A percentile compares a stretch with the other conserved stretches of the same genome.
Evolutionary conservation across 1,139 yeast species (phyloP).

Genomic region (Geotrichum aggregatum): DNA sequence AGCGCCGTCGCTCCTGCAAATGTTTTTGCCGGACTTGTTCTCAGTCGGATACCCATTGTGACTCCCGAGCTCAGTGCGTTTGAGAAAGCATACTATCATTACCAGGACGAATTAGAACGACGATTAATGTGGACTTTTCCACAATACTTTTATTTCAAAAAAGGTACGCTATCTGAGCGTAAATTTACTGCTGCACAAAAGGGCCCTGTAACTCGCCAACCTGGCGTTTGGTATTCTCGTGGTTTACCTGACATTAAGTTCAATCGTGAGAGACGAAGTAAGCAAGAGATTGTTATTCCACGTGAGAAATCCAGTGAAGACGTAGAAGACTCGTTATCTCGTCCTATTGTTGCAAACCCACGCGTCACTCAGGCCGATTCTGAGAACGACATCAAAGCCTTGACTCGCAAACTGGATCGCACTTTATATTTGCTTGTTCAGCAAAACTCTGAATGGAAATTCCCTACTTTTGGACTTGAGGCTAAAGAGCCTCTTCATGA

Average conservation of each 20-base stretch:
- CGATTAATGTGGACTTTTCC: constrained; percentile 98
- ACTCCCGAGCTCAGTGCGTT: constrained; percentile 72
- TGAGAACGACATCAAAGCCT: constrained; percentile 54
- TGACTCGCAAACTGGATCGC: constrained; percentile 75
- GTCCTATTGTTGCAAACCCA: constrained; percentile 67
- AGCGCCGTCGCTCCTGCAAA: constrained; percentile 19
- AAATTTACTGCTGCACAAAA: constrained; percentile 70
- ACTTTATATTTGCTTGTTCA: constrained; percentile 72
- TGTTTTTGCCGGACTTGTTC: constrained; percentile 46
- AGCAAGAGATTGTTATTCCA: constrained; percentile 72
- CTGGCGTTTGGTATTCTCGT: constrained; percentile 70
- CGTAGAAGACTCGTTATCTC: constrained; percentile 49
- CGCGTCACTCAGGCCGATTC: constrained; percentile 76
- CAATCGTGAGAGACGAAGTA: constrained; percentile 80
- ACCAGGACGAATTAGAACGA: constrained; percentile 81
- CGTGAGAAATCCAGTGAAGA: constrained; percentile 48
- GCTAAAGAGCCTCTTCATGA: constrained; percentile 56
- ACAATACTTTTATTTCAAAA: constrained; percentile 83
- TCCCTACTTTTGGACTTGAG: constrained; percentile 62
- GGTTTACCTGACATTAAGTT: constrained; percentile 86
- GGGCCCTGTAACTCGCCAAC: constrained; percentile 67
- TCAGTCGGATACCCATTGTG: constrained; percentile 78
- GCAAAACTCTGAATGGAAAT: constrained; percentile 55
- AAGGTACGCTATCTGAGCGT: constrained; percentile 85
- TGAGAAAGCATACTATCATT: constrained; percentile 71